Conservation (phyloP, 2,329 filamentous ascomycete species). For the Lecanicillium sp. region DNA sequence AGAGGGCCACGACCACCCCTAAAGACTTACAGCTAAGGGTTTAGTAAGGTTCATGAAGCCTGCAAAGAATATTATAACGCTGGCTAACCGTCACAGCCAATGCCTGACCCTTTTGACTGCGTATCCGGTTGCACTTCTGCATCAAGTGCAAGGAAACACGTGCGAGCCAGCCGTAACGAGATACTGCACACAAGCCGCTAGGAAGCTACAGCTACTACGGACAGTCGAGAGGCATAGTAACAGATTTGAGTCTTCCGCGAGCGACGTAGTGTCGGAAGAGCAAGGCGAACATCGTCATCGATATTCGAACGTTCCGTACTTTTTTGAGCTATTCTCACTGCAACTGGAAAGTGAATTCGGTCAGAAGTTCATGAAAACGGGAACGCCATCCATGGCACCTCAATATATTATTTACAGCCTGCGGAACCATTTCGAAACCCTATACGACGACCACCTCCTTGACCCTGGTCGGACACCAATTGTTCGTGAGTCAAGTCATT, state of each 20-base stretch:
- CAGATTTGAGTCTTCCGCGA: too few relatives aligned
- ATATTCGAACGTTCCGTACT: constrained; percentile 17
- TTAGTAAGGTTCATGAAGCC: too few relatives aligned
- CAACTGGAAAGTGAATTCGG: constrained; percentile 21
- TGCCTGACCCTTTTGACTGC: constrained; percentile 22
- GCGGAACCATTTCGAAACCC: constrained; percentile 23
- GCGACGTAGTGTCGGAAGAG: not conserved
- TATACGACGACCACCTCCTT: constrained; percentile 19
- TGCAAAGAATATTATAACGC: too few relatives aligned
- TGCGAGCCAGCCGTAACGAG: constrained; percentile 22
- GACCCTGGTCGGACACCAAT: constrained; percentile 18
- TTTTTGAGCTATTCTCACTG: constrained; percentile 24
- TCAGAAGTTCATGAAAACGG: constrained; percentile 7
- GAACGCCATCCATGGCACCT: constrained; percentile 16
- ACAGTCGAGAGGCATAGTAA: not conserved
- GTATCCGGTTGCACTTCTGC: constrained; percentile 22
- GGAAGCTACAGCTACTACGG: constrained; percentile 17
- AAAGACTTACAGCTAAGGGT: constrained; percentile 18
- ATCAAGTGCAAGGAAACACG: constrained; percentile 21
- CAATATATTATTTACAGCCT: constrained; percentile 23
- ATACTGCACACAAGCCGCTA: constrained; percentile 19
- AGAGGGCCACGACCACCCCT: not conserved
- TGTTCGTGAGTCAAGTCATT: constrained; percentile 18
- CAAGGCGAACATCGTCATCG: not conserved
- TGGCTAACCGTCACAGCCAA: constrained; percentile 20